Base-by-base conservation (phyloP, 2,329 filamentous ascomycete genomes). In the Sphaceloma murrayae region DNA sequence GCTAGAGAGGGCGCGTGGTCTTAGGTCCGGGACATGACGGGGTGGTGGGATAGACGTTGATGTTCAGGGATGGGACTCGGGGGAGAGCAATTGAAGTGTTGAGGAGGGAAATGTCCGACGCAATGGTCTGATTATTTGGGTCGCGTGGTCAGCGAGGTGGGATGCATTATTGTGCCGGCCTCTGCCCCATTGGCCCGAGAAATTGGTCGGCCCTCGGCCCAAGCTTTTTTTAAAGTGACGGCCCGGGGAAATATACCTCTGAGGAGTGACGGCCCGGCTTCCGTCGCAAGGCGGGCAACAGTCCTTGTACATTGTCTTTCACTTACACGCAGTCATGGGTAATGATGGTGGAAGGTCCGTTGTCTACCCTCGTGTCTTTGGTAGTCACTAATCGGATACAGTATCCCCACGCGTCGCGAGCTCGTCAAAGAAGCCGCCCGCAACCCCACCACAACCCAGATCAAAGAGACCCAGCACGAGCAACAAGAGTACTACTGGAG, bases 351-450 rank as follows among this genome's bases (percentile, higher is more conserved):
- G 88, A 61, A 89, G 70, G 71, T 72, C 6, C 7, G 54, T n/a
- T n/a, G n/a, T n/a, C n/a, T n/a, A n/a, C n/a, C n/a, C n/a, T n/a
- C n/a, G n/a, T n/a, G n/a, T n/a, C n/a, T n/a, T n/a, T n/a, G n/a
- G n/a, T n/a, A n/a, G n/a, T n/a, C n/a, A n/a, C n/a, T n/a, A n/a
- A n/a, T n/a, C n/a, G n/a, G n/a, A n/a, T 16, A 2, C 52, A 78
- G 85, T 54, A 98, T 98, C 54, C 91, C 91, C 4, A 96, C 83
- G 51, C 85, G 93, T 22, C 83, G 87, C 58, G 93, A 98, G 65
- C 84, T 98, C 34, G 91, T 98, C 62, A 94, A 94, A 66, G 82
- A 89, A 63, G 86, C 88, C 19, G 86, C 88, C 31, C 83, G 85
- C 55, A 75, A 79, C 42, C 84, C 83, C 16, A 93, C 84, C 24